Percentiles rank a stretch among this genome's conserved stretches.
phyloP scores from a whole-genome alignment of 164 flowering plant genomes.

The Macadamia integrifolia region DNA sequence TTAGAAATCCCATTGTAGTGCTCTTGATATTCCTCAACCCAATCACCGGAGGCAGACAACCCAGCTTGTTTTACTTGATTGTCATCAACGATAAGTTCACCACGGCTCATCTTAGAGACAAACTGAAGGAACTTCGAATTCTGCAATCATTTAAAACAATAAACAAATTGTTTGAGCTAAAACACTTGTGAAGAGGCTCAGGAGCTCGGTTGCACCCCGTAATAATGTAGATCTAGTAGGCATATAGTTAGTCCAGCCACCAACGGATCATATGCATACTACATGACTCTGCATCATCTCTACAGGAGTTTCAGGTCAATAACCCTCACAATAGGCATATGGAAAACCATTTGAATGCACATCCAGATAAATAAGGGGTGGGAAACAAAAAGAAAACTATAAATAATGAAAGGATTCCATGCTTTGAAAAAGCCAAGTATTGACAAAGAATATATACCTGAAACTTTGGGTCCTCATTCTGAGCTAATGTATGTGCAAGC shows the following conservation, averaged over 20 bases:
- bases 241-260: background rate
- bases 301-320: background rate
- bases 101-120: slow-evolving; percentile 98
- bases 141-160: slow-evolving; percentile 26
- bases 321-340: background rate
- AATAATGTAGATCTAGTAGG: background rate
- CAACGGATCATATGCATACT: background rate
- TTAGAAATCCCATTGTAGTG: slow-evolving; percentile 40
- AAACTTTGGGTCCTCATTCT: slow-evolving; percentile 86
- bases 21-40: slow-evolving; percentile 85
- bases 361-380: no score
- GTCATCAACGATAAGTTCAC: slow-evolving; percentile 89
- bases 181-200: background rate
- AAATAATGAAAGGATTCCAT: no score
- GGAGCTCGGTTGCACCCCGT: background rate
- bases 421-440: background rate
- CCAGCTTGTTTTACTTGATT: slow-evolving; percentile 72
- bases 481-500: slow-evolving; percentile 92
- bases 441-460: slow-evolving; percentile 45
- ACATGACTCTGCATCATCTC: background rate
- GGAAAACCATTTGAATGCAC: background rate
- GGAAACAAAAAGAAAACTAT: slow-evolving; percentile 1
- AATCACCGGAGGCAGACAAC: slow-evolving; percentile 46
- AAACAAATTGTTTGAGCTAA: background rate
- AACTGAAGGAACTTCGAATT: slow-evolving; percentile 95